Base-by-base conservation (phyloP, 2,329 filamentous ascomycete genomes). In the Ascochyta pisi region DNA sequence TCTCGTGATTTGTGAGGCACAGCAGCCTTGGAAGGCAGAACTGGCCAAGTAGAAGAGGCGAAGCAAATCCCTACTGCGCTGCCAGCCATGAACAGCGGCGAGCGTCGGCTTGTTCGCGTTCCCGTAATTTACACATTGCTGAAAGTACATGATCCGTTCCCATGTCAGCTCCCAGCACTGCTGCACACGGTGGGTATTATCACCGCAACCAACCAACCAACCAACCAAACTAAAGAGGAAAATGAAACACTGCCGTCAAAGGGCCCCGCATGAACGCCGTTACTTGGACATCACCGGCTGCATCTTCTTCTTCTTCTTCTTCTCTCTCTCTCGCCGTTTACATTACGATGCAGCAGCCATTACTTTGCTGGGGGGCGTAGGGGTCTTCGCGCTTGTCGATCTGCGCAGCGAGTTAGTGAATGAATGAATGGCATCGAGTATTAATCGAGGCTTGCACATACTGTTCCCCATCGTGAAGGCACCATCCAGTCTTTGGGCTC, bases 401-500 rank as follows among this genome's bases (percentile, higher is more conserved):
- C 84, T 87, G 71, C 1, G 27, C 8, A 24, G 1, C 27, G 43
- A n/a, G 68, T 73, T 54, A 75, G 70, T 55, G 15, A 26, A 12
- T 19, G 19, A 19, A 19, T 19, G 31, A 19, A 19, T 34, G 9
- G 15, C 16, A 4, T 2, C 31, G n/a, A 47, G 26, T 1, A 19
- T 15, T 8, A 10, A 8, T 12, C 12, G 38, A 3, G 22, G 51
- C n/a, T 27, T 16, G 12, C 35, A 75, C 81, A 66, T 81, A 88
- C 86, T 59, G 89, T 86, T 67, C 94, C 94, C 95, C 95, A 99
- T 77, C 96, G 91, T 50, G 92, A 96, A 47, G 93, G 93, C 54
- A 98, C 93, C 95, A 99, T 98, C 82, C 96, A 98, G 78, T 99
- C 95, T 78, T 94, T 90, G 69, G 95, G 97, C 79, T 83, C 81